Evolutionary conservation across 345 rosid species (phyloP).

Genomic region (Eucalyptus cloeziana): DNA sequence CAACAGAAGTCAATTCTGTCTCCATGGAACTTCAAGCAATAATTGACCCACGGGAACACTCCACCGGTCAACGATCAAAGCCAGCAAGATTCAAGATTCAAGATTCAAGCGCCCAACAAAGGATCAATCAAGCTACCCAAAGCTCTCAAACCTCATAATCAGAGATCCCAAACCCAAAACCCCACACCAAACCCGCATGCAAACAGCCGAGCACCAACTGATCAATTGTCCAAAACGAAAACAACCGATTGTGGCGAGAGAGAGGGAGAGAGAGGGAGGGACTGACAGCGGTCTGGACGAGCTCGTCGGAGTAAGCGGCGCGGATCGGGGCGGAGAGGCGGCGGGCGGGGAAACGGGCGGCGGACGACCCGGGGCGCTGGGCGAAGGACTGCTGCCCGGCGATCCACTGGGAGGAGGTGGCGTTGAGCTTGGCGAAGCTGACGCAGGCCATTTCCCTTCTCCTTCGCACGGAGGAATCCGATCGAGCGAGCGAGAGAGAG

Average conservation of each 20-base stretch:
- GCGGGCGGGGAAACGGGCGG: constrained; percentile 16
- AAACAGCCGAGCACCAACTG: background rate
- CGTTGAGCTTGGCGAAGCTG: constrained; percentile 55
- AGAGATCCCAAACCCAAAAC: background rate
- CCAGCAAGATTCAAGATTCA: background rate
- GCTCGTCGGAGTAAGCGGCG: constrained; percentile 70
- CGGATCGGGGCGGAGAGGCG: constrained; percentile 72
- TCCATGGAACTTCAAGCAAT: background rate
- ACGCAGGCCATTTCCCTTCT: constrained; percentile 59
- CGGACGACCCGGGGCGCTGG: constrained; percentile 18
- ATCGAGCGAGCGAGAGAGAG: background rate
- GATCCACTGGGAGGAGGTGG: constrained; percentile 63
- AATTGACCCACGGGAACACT: background rate
- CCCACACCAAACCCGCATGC: background rate
- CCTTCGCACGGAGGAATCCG: background rate
- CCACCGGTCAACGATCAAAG: background rate
- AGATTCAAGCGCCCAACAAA: background rate
- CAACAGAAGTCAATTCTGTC: background rate
- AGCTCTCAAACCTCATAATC: background rate
- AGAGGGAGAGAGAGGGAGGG: background rate
- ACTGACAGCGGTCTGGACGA: constrained; percentile 86
- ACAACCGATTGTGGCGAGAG: background rate
- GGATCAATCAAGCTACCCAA: background rate
- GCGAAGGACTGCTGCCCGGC: constrained; percentile 51
- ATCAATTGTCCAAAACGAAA: background rate